These are phyloP conservation scores for Cercospora nicotianae DNA, from an alignment of 2,329 filamentous ascomycete species.

Conservation along the genomic window DNA sequence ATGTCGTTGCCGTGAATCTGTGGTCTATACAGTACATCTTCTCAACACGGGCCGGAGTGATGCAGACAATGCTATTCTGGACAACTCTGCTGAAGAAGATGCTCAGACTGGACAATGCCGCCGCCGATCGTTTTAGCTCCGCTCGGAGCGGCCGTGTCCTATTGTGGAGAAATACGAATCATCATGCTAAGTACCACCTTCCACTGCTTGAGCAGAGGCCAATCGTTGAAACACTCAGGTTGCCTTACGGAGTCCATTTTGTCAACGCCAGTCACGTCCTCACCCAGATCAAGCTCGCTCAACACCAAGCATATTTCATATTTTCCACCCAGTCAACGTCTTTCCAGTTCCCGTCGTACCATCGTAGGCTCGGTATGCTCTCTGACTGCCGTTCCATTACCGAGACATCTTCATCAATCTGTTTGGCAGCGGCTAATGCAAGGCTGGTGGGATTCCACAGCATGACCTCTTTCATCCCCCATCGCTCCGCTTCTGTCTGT, in stretches of 20 bases:
- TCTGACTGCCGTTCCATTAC: conserved; percentile 61
- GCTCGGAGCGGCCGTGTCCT: conserved; percentile 6
- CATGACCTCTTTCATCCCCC: conserved; percentile 69
- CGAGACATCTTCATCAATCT: conserved; percentile 50
- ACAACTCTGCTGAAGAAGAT: not conserved
- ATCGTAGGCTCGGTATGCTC: conserved; percentile 70
- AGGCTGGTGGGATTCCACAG: conserved; percentile 76
- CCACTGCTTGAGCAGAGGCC: conserved; percentile 1
- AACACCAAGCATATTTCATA: conserved; percentile 80
- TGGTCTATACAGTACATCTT: not conserved
- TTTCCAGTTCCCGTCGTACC: conserved; percentile 57
- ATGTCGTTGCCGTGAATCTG: not conserved
- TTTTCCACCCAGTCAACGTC: conserved; percentile 71
- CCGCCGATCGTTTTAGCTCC: conserved; percentile 15
- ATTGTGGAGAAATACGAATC: conserved; percentile 5
- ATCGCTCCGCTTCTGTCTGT: conserved; percentile 67
- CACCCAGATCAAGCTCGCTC: conserved; percentile 9
- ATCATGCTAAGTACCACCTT: not conserved
- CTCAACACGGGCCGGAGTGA: not conserved
- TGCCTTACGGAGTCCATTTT: not conserved
- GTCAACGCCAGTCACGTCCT: not conserved
- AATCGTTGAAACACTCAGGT: not conserved
- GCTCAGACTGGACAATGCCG: not conserved
- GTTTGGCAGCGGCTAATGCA: conserved; percentile 44
- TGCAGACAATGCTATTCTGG: not conserved